These are phyloP conservation scores for Penicillium sp. DNA, from an alignment of 2,329 filamentous ascomycete species.

Conservation along the genomic window DNA sequence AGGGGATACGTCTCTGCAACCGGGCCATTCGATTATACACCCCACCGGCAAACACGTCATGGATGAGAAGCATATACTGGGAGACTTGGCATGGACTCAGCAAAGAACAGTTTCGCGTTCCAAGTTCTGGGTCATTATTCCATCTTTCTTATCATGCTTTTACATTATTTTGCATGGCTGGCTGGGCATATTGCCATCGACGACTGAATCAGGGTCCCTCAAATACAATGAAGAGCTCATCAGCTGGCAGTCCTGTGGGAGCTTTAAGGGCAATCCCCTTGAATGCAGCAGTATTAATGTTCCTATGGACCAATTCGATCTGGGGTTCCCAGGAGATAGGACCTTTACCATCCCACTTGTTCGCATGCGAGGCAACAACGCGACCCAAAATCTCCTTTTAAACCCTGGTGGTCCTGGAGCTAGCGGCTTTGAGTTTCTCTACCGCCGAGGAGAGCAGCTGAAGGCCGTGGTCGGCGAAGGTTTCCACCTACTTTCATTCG, in stretches of 20 bases:
- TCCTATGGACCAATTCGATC: constrained; percentile 54
- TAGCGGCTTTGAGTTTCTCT: constrained; percentile 46
- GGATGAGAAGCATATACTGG: not conserved
- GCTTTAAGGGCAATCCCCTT: constrained; percentile 39
- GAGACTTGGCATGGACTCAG: not conserved
- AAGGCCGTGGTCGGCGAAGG: constrained; percentile 47
- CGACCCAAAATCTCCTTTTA: constrained; percentile 50
- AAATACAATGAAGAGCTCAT: constrained; percentile 23
- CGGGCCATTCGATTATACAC: not conserved
- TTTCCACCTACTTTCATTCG: constrained; percentile 54
- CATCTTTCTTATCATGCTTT: not conserved
- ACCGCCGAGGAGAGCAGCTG: constrained; percentile 41
- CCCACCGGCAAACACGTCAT: not conserved
- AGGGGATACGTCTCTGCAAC: not conserved
- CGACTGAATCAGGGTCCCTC: not conserved
- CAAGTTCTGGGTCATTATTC: not conserved
- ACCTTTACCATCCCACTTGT: constrained; percentile 52
- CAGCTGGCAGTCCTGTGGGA: constrained; percentile 47
- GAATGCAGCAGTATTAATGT: constrained; percentile 53
- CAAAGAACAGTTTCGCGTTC: not conserved
- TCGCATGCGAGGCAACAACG: constrained; percentile 50
- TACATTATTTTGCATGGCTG: not conserved
- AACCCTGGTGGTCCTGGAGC: constrained; percentile 57
- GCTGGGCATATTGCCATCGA: not conserved
- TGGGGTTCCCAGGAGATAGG: constrained; percentile 35